phyloP scores from a whole-genome alignment of 768 basidiomycete species.

The Bullera alba region DNA sequence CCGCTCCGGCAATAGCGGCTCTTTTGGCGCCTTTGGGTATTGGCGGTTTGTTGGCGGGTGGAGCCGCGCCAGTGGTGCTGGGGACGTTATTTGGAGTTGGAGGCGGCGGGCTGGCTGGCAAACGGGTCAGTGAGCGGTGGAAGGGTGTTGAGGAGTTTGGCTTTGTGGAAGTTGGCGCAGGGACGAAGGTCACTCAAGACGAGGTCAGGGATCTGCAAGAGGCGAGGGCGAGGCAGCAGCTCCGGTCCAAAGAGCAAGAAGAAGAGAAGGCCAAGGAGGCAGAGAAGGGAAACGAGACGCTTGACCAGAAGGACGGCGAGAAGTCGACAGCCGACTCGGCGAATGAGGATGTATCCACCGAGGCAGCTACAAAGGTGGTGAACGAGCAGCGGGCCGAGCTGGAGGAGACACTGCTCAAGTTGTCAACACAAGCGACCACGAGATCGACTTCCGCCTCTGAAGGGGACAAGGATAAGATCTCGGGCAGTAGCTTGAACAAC shows the following conservation, averaged over 20 bases:
- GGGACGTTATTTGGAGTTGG: conserved; percentile 48
- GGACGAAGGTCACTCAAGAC: conserved; percentile 29
- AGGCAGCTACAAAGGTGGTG: conserved; percentile 10
- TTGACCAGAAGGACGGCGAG: background rate
- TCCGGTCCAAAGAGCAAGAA: conserved; percentile 7
- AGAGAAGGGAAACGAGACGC: conserved; percentile 25
- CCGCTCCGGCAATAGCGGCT: conserved; percentile 48
- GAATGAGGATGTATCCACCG: conserved; percentile 4
- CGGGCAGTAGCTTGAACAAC: too few relatives aligned
- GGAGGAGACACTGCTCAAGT: conserved; percentile 23
- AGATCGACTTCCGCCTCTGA: background rate
- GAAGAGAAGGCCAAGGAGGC: conserved; percentile 29
- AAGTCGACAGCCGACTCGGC: conserved; percentile 3
- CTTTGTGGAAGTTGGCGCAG: conserved; percentile 46
- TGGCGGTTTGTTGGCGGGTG: conserved; percentile 42
- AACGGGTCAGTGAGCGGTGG: conserved; percentile 46
- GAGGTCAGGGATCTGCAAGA: conserved; percentile 36
- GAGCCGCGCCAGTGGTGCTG: conserved; percentile 46
- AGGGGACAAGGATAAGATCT: background rate
- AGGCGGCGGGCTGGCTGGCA: conserved; percentile 48
- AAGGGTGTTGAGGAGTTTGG: conserved; percentile 48
- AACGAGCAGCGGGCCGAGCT: conserved; percentile 19
- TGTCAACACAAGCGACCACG: conserved; percentile 19
- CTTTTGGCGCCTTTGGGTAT: conserved; percentile 44
- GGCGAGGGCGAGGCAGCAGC: conserved; percentile 21